Percentiles rank a stretch among this genome's conserved stretches.
phyloP scores from a whole-genome alignment of 2,329 filamentous ascomycete species.

The Aspergillus sp. region DNA sequence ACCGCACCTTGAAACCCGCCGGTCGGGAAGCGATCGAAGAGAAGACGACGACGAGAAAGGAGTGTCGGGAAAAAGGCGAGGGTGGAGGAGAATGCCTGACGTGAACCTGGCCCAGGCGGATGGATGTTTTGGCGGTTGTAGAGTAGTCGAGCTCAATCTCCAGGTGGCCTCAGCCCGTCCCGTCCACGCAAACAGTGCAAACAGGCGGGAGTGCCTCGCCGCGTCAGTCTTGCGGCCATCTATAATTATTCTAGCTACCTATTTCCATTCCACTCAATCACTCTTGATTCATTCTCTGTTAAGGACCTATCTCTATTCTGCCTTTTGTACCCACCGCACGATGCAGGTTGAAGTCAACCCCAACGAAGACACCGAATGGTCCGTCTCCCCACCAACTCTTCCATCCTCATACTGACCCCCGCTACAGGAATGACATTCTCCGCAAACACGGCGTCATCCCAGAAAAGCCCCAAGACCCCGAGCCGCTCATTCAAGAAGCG shows the following conservation, averaged over 20 bases:
- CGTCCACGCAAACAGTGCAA: conserved; percentile 36
- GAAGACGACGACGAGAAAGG: not conserved
- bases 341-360: conserved; percentile 84
- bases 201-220: conserved; percentile 25
- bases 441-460: conserved; percentile 95
- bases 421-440: conserved; percentile 91
- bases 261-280: not conserved
- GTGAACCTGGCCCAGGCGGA: conserved; percentile 5
- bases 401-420: conserved; percentile 11
- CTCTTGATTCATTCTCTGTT: not conserved
- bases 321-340: conserved; percentile 16
- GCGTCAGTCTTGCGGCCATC: not conserved
- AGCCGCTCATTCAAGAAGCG: conserved; percentile 93
- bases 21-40: not conserved
- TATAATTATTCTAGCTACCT: conserved; percentile 21
- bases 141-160: conserved; percentile 21
- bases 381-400: conserved; percentile 32
- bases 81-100: conserved; percentile 12
- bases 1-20: conserved; percentile 22
- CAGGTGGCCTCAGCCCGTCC: conserved; percentile 32
- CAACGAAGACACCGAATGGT: conserved; percentile 97
- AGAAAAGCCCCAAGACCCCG: conserved; percentile 94
- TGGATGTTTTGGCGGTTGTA: conserved; percentile 14
- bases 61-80: not conserved
- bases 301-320: no score